A percentile compares a stretch with the other conserved stretches of the same genome.
Evolutionary conservation across 768 basidiomycete species (phyloP).

Genomic region (Lactarius tabidus): DNA sequence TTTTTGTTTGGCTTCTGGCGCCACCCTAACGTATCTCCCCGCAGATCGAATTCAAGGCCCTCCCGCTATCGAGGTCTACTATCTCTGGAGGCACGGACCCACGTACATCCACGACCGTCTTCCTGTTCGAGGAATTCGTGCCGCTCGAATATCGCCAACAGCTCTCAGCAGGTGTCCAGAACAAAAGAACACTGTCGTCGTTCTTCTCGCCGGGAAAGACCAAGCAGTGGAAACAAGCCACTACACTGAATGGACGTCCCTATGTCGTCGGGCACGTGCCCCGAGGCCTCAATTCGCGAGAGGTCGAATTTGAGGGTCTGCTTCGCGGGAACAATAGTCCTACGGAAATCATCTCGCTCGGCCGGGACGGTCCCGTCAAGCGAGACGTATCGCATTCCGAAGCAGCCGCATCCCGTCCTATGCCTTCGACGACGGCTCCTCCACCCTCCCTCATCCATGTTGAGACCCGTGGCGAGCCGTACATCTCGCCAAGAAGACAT

Average conservation of each 20-base stretch:
- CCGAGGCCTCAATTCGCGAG: constrained; percentile 49
- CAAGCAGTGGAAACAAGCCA: constrained; percentile 73
- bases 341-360: constrained; percentile 39
- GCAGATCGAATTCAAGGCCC: constrained; percentile 84
- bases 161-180: constrained; percentile 50
- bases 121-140: constrained; percentile 93
- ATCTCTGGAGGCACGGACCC: constrained; percentile 49
- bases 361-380: constrained; percentile 26
- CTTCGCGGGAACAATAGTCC: constrained; percentile 49
- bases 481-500: not conserved
- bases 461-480: not conserved
- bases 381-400: constrained; percentile 13
- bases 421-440: not conserved
- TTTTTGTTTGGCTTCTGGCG: not conserved
- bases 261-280: constrained; percentile 62
- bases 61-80: constrained; percentile 42
- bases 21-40: not conserved
- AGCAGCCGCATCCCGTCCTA: not conserved
- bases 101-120: constrained; percentile 61
- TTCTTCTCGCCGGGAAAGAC: constrained; percentile 53
- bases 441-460: not conserved
- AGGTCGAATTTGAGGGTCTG: constrained; percentile 77
- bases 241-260: constrained; percentile 73
- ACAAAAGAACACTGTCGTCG: constrained; percentile 58
- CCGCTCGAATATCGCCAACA: constrained; percentile 83